These are phyloP conservation scores for Stachybotrys chartarum DNA, from an alignment of 2,329 filamentous ascomycete species.

Conservation along the genomic window DNA sequence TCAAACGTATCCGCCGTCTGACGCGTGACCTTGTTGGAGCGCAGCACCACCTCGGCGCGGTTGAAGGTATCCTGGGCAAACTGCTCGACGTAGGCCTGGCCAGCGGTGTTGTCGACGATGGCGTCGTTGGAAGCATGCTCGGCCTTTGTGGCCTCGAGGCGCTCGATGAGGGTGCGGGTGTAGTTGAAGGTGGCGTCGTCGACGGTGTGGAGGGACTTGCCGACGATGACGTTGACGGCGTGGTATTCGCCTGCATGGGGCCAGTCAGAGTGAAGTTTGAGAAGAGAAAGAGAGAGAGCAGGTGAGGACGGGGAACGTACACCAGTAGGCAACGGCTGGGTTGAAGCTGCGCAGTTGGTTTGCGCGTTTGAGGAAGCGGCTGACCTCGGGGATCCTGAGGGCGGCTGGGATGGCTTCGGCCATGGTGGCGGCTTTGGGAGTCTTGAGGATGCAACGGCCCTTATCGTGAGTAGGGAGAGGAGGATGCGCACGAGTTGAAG, in stretches of 20 bases:
- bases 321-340: conserved; percentile 92
- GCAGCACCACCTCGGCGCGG: conserved; percentile 74
- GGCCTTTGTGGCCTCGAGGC: conserved; percentile 58
- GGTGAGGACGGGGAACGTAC: conserved; percentile 44
- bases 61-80: conserved; percentile 86
- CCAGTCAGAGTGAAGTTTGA: background rate
- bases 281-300: no score
- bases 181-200: conserved; percentile 75
- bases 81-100: conserved; percentile 88
- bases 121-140: conserved; percentile 73
- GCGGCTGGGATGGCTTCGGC: conserved; percentile 38
- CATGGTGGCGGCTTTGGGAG: conserved; percentile 43
- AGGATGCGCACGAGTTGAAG: no score
- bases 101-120: conserved; percentile 76
- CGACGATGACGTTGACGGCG: conserved; percentile 86
- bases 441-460: background rate
- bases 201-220: conserved; percentile 67
- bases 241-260: conserved; percentile 68
- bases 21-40: conserved; percentile 75
- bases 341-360: conserved; percentile 77
- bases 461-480: no score
- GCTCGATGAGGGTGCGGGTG: conserved; percentile 82
- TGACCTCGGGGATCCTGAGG: conserved; percentile 74
- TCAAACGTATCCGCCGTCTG: conserved; percentile 93
- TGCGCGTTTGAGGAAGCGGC: conserved; percentile 76